Evolutionary conservation across 139 green algal species (phyloP).

Genomic region (Picochlorum sp.): DNA sequence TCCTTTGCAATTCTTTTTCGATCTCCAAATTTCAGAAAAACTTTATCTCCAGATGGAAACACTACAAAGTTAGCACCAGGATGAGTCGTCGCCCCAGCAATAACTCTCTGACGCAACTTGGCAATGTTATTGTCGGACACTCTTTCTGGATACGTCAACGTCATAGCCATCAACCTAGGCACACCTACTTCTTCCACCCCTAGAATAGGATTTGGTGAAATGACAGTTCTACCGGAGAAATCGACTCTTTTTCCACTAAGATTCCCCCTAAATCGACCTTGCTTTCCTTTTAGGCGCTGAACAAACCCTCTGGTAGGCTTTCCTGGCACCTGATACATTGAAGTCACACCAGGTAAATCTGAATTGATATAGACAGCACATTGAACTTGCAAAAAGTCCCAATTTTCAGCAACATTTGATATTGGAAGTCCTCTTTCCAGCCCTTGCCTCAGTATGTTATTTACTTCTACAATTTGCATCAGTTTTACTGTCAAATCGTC

Average conservation of each 20-base stretch:
- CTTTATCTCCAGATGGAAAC: slow-evolving; percentile 40
- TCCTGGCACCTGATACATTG: slow-evolving; percentile 44
- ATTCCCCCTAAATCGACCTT: slow-evolving; percentile 95
- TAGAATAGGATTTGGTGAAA: slow-evolving; percentile 96
- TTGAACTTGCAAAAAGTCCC: slow-evolving; percentile 88
- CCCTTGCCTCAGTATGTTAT: slow-evolving; percentile 57
- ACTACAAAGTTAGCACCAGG: slow-evolving; percentile 92
- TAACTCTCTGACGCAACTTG: slow-evolving; percentile 56
- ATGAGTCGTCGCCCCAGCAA: slow-evolving; percentile 41
- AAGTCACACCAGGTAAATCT: slow-evolving; percentile 81
- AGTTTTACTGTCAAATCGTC: slow-evolving; percentile 98
- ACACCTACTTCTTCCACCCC: slow-evolving; percentile 81
- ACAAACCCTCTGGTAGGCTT: slow-evolving; percentile 90
- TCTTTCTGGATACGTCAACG: slow-evolving; percentile 89
- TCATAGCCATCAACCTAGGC: slow-evolving; percentile 77
- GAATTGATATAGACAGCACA: slow-evolving; percentile 77
- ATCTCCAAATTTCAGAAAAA: slow-evolving; percentile 83
- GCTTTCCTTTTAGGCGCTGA: slow-evolving; percentile 98
- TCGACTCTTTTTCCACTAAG: slow-evolving; percentile 95
- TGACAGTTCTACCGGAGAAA: slow-evolving; percentile 94
- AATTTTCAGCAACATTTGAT: slow-evolving; percentile 26
- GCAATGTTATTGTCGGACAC: slow-evolving; percentile 89
- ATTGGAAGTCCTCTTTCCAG: slow-evolving; percentile 36
- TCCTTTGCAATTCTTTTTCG: slow-evolving; percentile 70
- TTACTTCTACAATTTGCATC: slow-evolving; percentile 86